Conservation (phyloP, 139 green algal species). For the Haematococcus sp. region DNA sequence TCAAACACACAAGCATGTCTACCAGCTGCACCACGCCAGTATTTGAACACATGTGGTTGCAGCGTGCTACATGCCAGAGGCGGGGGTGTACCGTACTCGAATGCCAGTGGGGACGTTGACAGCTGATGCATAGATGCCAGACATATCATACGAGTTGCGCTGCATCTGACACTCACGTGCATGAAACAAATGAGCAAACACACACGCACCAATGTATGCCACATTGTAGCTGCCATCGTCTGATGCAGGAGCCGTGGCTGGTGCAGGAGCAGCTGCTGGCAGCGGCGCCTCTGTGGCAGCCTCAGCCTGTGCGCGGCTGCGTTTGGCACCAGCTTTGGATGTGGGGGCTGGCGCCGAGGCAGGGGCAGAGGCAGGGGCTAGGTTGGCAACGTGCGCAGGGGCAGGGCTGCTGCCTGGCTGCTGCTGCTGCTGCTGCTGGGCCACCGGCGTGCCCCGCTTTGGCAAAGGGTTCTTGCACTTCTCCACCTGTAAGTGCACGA, state of each 20-base stretch:
- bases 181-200: too few species aligned
- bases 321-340: too few species aligned
- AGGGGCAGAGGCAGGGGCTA: background rate
- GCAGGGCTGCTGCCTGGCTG: background rate
- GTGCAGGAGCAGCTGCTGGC: slow-evolving; percentile 5
- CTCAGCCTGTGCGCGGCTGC: too few species aligned
- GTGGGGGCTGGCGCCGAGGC: background rate
- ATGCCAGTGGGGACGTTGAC: too few species aligned
- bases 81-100: too few species aligned
- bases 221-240: slow-evolving; percentile 66
- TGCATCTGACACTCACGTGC: too few species aligned
- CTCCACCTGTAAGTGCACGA: slow-evolving; percentile 33
- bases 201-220: slow-evolving; percentile 37
- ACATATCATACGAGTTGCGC: too few species aligned
- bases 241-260: slow-evolving; percentile 1
- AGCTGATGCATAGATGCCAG: too few species aligned
- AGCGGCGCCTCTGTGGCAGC: too few species aligned
- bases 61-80: too few species aligned
- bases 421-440: slow-evolving; percentile 6
- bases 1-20: slow-evolving; percentile 32
- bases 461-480: slow-evolving; percentile 6
- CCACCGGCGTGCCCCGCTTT: background rate
- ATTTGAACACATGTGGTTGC: too few species aligned
- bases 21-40: too few species aligned
- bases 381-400: background rate